Evolutionary conservation across 108 stramenopile genomes (phyloP), one percentile per base, ranked within the genome.

Genomic region (Nitzschia palea): DNA sequence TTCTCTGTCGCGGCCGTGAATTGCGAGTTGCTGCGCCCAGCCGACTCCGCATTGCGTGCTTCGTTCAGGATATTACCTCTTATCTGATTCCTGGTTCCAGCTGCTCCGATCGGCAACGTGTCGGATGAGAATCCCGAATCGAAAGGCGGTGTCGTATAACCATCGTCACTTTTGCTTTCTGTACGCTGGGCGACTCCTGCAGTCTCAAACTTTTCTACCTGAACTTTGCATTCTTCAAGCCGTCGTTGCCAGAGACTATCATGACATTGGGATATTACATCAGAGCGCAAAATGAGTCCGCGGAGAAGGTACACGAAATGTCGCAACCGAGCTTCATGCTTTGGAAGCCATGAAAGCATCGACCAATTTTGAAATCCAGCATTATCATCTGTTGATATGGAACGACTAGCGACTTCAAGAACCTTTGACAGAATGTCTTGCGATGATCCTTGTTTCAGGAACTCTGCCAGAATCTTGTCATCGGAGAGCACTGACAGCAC

Each of bases 401-500:
- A 51, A 25, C 65, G 62, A 34, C 23, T 70, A 27, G 80, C 75
- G 10, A 81, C 17, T 14, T 55, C 33, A 31, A 81, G 74, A 34
- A 71, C 32, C 32, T 48, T 18, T 4, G 67, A 56, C 10, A 81
- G 43, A 32, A 76, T 45, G 10, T 9, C 14, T 23, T 30, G 42
- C 5, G 60, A 58, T 15, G 37, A 31, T 4, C 48, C 43, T 18
- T 66, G 20, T 47, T 55, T 35, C 37, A 74, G 37, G 36, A 82
- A 78, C 22, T 10, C 10, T 22, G 20, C 6, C 15, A 73, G 17
- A 17, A 80, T 53, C 10, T 57, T 44, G 25, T 72, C 55, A 44
- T 80, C 68, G 9, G 79, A 74, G 18, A 84, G 69, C 2, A 77
- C 20, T 0, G 70, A 48, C 20, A 71, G 74, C 6, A 73, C 44